These are phyloP conservation scores for Puccinia horiana DNA, from an alignment of 1,284 basidiomycete genomes.

Conservation along the genomic window DNA sequence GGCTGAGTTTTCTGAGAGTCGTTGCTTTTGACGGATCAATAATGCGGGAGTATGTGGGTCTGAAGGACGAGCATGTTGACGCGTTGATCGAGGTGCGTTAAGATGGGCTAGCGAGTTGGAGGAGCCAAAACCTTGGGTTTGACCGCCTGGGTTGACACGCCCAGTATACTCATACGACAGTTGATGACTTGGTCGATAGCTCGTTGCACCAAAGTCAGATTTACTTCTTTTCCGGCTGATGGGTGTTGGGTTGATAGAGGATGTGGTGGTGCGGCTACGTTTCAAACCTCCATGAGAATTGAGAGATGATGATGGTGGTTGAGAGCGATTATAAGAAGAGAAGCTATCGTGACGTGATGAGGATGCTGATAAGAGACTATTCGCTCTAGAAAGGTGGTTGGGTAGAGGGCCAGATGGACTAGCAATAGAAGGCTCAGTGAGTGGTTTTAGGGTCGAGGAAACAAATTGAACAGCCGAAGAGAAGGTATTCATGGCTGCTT, in stretches of 20 bases:
- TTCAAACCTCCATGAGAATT: constrained; percentile 22
- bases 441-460: constrained; percentile 33
- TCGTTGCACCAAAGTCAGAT: constrained; percentile 27
- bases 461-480: constrained; percentile 46
- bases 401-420: constrained; percentile 15
- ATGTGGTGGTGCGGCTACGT: constrained; percentile 35
- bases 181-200: constrained; percentile 3
- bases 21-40: constrained; percentile 33
- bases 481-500: constrained; percentile 1
- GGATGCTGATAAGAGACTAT: constrained; percentile 21
- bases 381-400: constrained; percentile 35
- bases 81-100: not conserved
- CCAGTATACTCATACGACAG: not conserved
- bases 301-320: not conserved
- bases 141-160: not conserved
- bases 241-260: not conserved
- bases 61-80: not conserved
- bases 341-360: not conserved
- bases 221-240: constrained; percentile 46
- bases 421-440: constrained; percentile 37
- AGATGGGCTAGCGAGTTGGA: constrained; percentile 17
- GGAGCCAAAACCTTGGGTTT: constrained; percentile 18
- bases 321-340: not conserved
- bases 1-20: not conserved
- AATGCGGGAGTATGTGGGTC: constrained; percentile 18